Conservation (phyloP, 2,329 filamentous ascomycete species). For the Diaporthe batatas region DNA sequence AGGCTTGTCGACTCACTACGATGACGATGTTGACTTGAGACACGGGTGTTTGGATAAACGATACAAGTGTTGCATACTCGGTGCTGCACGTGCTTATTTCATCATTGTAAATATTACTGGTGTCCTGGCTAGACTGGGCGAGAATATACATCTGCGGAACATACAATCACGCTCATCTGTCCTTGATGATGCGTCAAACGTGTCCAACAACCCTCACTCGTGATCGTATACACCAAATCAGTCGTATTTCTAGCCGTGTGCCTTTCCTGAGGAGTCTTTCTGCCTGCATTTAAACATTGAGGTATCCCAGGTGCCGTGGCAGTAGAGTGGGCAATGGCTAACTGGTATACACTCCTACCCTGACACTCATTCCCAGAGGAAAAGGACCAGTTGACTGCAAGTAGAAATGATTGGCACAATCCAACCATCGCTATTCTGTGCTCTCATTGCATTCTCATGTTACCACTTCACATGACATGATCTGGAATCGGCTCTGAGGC, state of each 20-base stretch:
- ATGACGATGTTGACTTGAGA: not conserved
- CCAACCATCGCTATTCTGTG: too few species aligned
- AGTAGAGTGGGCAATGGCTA: too few species aligned
- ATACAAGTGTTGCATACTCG: not conserved
- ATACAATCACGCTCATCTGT: not conserved
- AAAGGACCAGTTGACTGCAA: too few species aligned
- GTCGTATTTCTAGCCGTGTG: too few species aligned
- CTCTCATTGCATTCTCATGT: too few species aligned
- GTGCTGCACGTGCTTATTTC: constrained; percentile 32
- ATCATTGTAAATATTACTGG: constrained; percentile 37
- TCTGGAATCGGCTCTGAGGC: not conserved
- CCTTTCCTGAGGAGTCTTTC: too few species aligned
- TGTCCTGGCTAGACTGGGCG: constrained; percentile 33
- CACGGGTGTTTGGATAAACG: not conserved
- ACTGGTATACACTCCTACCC: too few species aligned
- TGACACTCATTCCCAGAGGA: too few species aligned
- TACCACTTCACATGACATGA: not conserved
- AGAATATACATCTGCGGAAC: constrained; percentile 30
- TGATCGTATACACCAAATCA: too few species aligned
- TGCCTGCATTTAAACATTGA: too few species aligned
- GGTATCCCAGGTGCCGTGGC: too few species aligned
- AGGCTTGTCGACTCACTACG: not conserved
- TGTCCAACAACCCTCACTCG: not conserved
- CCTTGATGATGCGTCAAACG: not conserved
- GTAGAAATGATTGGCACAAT: too few species aligned